Evolutionary conservation across 2,329 filamentous ascomycete species (phyloP), one percentile per base, ranked within the genome.

Genomic region (Metarhizium brunneum): DNA sequence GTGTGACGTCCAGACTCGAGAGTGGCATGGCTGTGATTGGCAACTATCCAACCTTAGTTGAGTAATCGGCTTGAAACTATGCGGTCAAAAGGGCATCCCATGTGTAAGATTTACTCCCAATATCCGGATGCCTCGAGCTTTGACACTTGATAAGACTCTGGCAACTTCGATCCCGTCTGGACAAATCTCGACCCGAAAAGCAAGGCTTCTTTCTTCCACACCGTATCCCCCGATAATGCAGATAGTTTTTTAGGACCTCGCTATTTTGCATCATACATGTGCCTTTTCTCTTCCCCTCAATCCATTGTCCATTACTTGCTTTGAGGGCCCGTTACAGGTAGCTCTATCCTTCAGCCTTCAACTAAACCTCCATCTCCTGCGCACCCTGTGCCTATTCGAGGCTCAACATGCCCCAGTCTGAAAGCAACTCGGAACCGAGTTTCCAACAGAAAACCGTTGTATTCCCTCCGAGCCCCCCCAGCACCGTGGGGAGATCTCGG

Each of bases 391-490:
- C n/a, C 13, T 18, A 13, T 18, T 16, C 13, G 13, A 14, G 25
- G 8, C 14, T 48, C 20, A 48, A 30, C 32, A 52, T 40, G 42
- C 43, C 48, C 35, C 29, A 38, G 18, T 25, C n/a, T 25, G 16
- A 35, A 6, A 47, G 8, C 18, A 47, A 8, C 45, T 43, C 16
- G 11, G 18, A 13, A 38, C 52, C 36, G 32, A 43, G 20, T 52
- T 48, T 29, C 30, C 20, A 16, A 42, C 56, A 50, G 36, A 30
- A 52, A 50, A 52, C 47, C 47, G 59, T 57, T 14, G 51, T 56
- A 35, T 65, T 72, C 13, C 73, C 73, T 4, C 72, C 73, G 4
- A 72, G 68, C 16, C 74, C 74, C 1, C 69, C 73, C 38, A 63
- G 66, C 30, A 76, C 73, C 45, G 69, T 68, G 32, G 73, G 68